A percentile compares a stretch with the other conserved stretches of the same genome.
Evolutionary conservation across 2,329 filamentous ascomycete species (phyloP).

Genomic region (Septoria linicola): DNA sequence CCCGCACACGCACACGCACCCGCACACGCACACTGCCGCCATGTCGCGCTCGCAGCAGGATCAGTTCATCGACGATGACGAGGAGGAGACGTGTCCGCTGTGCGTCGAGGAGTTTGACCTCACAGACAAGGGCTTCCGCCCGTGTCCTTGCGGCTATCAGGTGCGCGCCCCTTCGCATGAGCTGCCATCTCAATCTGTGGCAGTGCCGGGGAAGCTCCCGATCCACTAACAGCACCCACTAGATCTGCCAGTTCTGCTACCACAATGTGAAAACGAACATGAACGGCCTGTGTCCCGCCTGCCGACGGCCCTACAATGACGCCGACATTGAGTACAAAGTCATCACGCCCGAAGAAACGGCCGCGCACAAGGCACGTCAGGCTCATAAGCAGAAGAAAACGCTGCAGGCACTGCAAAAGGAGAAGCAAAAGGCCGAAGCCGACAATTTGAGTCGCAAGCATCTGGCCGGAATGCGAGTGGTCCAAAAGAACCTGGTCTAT

Average conservation of each 20-base stretch:
- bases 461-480: conserved; percentile 88
- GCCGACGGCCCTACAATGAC: conserved; percentile 91
- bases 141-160: conserved; percentile 97
- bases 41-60: conserved; percentile 53
- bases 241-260: conserved; percentile 99
- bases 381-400: conserved; percentile 88
- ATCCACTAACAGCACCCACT: conserved; percentile 20
- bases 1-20: neutral
- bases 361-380: conserved; percentile 69
- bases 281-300: conserved; percentile 97
- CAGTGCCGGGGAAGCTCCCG: neutral
- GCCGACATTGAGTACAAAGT: conserved; percentile 97
- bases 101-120: conserved; percentile 99
- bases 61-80: conserved; percentile 55
- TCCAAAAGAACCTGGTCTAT: conserved; percentile 98
- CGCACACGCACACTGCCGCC: conserved; percentile 21
- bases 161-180: conserved; percentile 52
- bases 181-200: neutral
- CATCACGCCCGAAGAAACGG: conserved; percentile 88
- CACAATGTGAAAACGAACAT: conserved; percentile 99
- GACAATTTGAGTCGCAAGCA: conserved; percentile 96
- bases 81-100: conserved; percentile 71
- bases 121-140: conserved; percentile 93
- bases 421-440: conserved; percentile 92
- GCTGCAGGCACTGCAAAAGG: conserved; percentile 84